Conservation (phyloP, 306 rosid genomes). For the Prunus fruticosa region DNA sequence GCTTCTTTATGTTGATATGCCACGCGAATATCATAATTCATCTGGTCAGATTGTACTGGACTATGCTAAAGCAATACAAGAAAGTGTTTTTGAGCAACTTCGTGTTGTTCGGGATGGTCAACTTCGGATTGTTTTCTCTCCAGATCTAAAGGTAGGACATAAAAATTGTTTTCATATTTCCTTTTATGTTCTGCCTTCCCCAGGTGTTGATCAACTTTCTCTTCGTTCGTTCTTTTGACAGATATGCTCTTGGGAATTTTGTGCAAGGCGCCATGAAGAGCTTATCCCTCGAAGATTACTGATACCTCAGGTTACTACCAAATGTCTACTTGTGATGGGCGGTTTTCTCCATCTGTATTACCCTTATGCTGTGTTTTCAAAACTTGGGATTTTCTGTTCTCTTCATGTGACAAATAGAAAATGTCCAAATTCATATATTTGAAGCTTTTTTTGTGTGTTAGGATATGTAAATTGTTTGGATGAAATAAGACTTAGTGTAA, state of each 20-base stretch:
- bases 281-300: slow-evolving; percentile 92
- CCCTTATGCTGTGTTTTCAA: background rate
- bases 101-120: slow-evolving; percentile 99
- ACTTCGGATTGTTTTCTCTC: slow-evolving; percentile 90
- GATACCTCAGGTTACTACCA: slow-evolving; percentile 81
- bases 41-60: slow-evolving; percentile 96
- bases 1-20: slow-evolving; percentile 97
- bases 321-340: slow-evolving; percentile 20
- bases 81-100: slow-evolving; percentile 97
- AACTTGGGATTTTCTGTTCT: background rate
- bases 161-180: slow-evolving; percentile 3
- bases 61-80: slow-evolving; percentile 96
- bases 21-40: slow-evolving; percentile 90
- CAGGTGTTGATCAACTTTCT: slow-evolving; percentile 17
- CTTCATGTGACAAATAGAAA: background rate
- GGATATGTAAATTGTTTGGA: background rate
- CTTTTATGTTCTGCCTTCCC: slow-evolving; percentile 2
- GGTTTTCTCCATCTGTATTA: slow-evolving; percentile 2
- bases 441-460: background rate
- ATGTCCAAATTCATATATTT: background rate
- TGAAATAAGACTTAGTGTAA: background rate
- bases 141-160: slow-evolving; percentile 75
- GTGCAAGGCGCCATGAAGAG: slow-evolving; percentile 99
- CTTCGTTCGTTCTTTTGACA: slow-evolving; percentile 29
- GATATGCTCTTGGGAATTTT: slow-evolving; percentile 99